phyloP scores from a whole-genome alignment of 306 rosid genomes.

The Ceratonia siliqua region DNA sequence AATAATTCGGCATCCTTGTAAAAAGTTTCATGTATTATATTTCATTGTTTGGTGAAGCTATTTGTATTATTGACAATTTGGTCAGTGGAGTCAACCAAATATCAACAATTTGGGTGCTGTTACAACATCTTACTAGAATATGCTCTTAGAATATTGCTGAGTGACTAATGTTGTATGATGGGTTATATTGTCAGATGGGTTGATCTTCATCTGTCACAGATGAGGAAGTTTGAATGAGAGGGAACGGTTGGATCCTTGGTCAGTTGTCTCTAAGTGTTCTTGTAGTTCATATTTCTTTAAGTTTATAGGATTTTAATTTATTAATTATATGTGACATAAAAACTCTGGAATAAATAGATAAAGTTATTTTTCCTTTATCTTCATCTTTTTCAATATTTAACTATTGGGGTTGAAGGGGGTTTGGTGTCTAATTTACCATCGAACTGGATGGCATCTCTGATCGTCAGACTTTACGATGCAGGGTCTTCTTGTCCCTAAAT shows the following conservation, averaged over 20 bases:
- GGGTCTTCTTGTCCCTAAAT: neutral
- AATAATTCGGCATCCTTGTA: neutral
- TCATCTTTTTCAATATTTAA: neutral
- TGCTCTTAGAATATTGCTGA: neutral
- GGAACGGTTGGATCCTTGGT: neutral
- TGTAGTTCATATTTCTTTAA: neutral
- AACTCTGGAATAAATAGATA: neutral
- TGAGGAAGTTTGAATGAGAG: neutral
- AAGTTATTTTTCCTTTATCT: neutral
- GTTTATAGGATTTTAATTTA: neutral
- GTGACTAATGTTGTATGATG: neutral
- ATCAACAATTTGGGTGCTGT: neutral
- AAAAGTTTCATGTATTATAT: neutral
- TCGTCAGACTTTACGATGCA: neutral
- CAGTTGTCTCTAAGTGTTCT: neutral
- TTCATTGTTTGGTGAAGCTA: neutral
- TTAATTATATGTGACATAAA: neutral
- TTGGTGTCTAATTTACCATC: neutral
- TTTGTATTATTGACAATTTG: neutral
- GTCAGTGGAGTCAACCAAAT: neutral
- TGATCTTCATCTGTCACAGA: neutral
- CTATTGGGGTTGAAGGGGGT: neutral
- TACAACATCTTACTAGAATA: neutral
- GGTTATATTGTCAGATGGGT: neutral
- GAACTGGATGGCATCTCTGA: neutral